Base-by-base conservation (phyloP, 306 rosid species). In the Ammopiptanthus mongolicus region DNA sequence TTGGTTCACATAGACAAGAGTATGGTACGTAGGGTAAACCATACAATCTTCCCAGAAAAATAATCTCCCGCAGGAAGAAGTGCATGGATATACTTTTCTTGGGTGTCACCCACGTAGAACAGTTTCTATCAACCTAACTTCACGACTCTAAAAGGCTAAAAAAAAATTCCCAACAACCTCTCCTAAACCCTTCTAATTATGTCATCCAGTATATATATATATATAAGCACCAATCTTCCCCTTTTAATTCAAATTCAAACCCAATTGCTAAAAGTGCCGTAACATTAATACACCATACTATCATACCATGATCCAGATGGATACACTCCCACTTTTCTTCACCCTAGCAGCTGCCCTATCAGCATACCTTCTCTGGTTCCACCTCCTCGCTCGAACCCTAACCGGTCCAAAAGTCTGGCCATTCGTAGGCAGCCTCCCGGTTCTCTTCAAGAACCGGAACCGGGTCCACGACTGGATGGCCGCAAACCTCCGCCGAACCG, bases 391-490 rank as follows among this genome's bases (percentile, higher is more conserved):
- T 25, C 75, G 84, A 25, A 90, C 57, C 66, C 86, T 93, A 18
- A 86, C 87, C 42, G 98, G 98, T 19, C 98, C 98, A 0, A 86
- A 42, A 17, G 88, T 81, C 0, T 94, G 87, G 81, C 98, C 98
- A 0, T 0, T 94, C 3, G 48, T 88, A 0, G 98, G 98, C 2
- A 94, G 98, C 91, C 83, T 94, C 1, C 98, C 98, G 1, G 18
- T 29, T 21, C 88, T 94, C 4, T 52, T 83, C 61, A 4, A 53
- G 46, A 94, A 94, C 83, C 89, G 95, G 18, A 62, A 29, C 2
- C 74, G 91, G 39, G 39, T 94, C 79, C 98, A 94, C 5, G 96
- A 94, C 23, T 94, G 98, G 98, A 86, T 94, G 0, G 71, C 93
- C 1, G 15, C 63, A 0, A 94, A 94, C 74, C 93, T 94, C 53